phyloP scores from a whole-genome alignment of 495 filamentous ascomycete genomes.

The Viridothelium virens region DNA sequence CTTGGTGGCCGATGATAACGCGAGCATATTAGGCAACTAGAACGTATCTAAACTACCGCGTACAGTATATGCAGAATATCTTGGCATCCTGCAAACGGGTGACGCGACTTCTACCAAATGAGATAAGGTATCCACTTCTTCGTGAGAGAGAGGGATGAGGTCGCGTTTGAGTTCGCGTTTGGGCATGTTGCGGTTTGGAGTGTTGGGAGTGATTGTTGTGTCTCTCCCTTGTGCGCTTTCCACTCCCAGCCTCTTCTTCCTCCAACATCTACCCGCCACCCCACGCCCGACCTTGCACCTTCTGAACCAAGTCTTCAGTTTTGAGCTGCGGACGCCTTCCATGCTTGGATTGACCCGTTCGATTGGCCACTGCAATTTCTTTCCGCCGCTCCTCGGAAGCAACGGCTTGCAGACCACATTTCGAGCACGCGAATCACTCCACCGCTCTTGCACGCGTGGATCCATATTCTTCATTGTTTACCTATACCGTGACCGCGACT shows the following conservation, averaged over 20 bases:
- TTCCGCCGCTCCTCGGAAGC: not conserved
- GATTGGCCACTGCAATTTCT: not conserved
- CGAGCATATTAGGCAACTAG: no score
- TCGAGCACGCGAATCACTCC: not conserved
- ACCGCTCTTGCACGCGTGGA: not conserved
- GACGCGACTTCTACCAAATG: not conserved
- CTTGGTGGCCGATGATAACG: no score
- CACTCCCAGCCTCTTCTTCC: not conserved
- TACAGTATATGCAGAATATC: no score
- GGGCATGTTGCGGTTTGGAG: not conserved
- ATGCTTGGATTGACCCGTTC: not conserved
- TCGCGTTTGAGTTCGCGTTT: conserved; percentile 2
- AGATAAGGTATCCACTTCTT: not conserved
- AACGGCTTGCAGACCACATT: not conserved
- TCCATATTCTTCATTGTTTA: not conserved
- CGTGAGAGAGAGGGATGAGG: not conserved
- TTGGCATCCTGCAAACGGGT: not conserved
- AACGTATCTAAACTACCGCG: no score
- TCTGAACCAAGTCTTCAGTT: not conserved
- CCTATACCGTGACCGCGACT: not conserved
- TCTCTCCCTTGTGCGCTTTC: not conserved
- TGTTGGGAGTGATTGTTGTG: not conserved
- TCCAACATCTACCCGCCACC: not conserved
- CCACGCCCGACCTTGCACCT: not conserved
- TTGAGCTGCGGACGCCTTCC: not conserved